A percentile compares a stretch with the other conserved stretches of the same genome.
Conservation (phyloP, 495 filamentous ascomycete genomes). For the Mytilinidion resinicola region DNA sequence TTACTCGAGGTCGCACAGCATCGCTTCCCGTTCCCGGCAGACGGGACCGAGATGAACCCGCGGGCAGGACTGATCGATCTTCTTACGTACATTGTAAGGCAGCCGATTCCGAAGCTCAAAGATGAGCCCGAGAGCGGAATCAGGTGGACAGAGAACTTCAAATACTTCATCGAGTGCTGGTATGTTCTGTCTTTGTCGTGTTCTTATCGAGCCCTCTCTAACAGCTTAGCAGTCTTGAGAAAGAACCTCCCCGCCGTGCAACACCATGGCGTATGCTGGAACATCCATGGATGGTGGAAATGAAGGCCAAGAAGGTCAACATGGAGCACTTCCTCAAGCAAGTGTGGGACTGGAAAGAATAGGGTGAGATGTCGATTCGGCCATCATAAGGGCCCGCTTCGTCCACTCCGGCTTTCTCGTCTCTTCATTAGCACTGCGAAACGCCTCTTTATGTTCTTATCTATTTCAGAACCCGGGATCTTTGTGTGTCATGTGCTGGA, state of each 20-base stretch:
- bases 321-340: constrained; percentile 87
- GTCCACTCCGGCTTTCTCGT: neutral
- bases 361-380: neutral
- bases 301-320: constrained; percentile 91
- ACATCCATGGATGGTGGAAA: constrained; percentile 96
- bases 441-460: constrained; percentile 15
- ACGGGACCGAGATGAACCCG: constrained; percentile 85
- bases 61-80: constrained; percentile 89
- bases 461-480: constrained; percentile 12
- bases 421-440: constrained; percentile 14
- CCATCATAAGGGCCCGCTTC: neutral
- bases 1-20: constrained; percentile 96
- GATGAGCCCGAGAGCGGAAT: constrained; percentile 78
- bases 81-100: constrained; percentile 92
- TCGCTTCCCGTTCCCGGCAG: constrained; percentile 93
- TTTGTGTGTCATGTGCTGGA: constrained; percentile 18
- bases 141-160: constrained; percentile 91
- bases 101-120: constrained; percentile 92
- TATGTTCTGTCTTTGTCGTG: constrained; percentile 47
- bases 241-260: constrained; percentile 78
- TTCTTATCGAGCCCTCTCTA: constrained; percentile 10
- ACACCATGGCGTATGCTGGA: constrained; percentile 98
- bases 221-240: constrained; percentile 65
- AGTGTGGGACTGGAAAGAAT: constrained; percentile 87
- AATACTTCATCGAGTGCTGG: constrained; percentile 99